These are phyloP conservation scores for Euphorbia peplus DNA, from an alignment of 345 rosid genomes.

Conservation along the genomic window DNA sequence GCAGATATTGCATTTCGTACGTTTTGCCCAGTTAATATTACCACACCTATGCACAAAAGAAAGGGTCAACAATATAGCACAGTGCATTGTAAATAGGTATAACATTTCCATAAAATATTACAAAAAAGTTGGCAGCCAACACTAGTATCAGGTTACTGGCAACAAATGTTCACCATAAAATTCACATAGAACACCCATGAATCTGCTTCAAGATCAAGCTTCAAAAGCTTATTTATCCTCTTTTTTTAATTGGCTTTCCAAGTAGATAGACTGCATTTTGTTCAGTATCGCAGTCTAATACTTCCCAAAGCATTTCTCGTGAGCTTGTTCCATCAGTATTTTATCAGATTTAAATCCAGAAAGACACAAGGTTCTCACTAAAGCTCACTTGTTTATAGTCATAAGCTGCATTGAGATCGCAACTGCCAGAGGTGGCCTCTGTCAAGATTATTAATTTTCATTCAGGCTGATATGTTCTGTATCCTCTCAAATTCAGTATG, in stretches of 20 bases:
- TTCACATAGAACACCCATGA: not conserved
- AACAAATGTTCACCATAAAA: too few species aligned
- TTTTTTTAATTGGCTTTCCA: not conserved
- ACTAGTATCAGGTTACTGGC: not conserved
- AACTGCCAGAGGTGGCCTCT: not conserved
- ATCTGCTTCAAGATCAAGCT: not conserved
- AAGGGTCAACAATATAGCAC: not conserved
- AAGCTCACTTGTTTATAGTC: not conserved
- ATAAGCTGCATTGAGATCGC: not conserved
- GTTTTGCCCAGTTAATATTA: conserved; percentile 98
- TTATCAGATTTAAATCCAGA: not conserved
- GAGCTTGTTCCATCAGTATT: not conserved
- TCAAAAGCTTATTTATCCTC: not conserved
- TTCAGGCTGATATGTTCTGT: not conserved
- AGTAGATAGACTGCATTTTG: not conserved
- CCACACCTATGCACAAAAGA: conserved; percentile 64
- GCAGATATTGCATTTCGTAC: conserved; percentile 87
- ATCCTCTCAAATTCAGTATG: not conserved
- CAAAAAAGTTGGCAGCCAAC: not conserved
- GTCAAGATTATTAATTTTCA: conserved; percentile 3
- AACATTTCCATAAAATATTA: not conserved
- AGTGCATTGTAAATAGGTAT: not conserved
- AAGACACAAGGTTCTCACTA: not conserved
- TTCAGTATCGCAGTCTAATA: not conserved
- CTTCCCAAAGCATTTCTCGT: not conserved